Evolutionary conservation across 2,329 filamentous ascomycete genomes (phyloP), one percentile per base, ranked within the genome.

Genomic region (Bertia moriformis): DNA sequence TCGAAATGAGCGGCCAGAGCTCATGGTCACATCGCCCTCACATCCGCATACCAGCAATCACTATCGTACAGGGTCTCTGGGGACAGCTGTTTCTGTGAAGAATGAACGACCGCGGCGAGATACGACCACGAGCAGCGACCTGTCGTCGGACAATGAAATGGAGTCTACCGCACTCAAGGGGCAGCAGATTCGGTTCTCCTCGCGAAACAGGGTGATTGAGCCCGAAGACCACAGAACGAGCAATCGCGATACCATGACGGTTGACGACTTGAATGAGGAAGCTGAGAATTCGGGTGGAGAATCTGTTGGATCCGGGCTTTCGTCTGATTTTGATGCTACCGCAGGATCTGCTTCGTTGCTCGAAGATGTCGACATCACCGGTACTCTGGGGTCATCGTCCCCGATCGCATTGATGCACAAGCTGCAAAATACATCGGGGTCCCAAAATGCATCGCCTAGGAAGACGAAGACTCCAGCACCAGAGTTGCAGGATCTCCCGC

Each of bases 121-220:
- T 51, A 79, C 75, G 1, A 68, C 72, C 14, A 78, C 74, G 3
- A 79, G 74, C 50, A 78, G 73, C 46, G 75, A 80, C 35, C 63
- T 79, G 59, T 78, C 73, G 0, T 77, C 73, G 1, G 75, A 79
- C 43, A 78, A 77, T 46, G 75, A 80, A 44, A 52, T 69, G 19
- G 70, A 73, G 38, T 59, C 66, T 0, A 60, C n/a, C n/a, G n/a
- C n/a, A n/a, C n/a, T n/a, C n/a, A n/a, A n/a, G n/a, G n/a, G n/a
- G n/a, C n/a, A n/a, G n/a, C n/a, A n/a, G n/a, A n/a, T n/a, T n/a
- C n/a, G n/a, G n/a, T n/a, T n/a, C n/a, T n/a, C n/a, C n/a, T n/a
- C n/a, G n/a, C n/a, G n/a, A n/a, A n/a, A n/a, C n/a, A n/a, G n/a
- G n/a, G n/a, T n/a, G n/a, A n/a, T n/a, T 37, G 46, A 37, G 29